Conservation (phyloP, 1,284 basidiomycete species). For the Ceratobasidium sp. region DNA sequence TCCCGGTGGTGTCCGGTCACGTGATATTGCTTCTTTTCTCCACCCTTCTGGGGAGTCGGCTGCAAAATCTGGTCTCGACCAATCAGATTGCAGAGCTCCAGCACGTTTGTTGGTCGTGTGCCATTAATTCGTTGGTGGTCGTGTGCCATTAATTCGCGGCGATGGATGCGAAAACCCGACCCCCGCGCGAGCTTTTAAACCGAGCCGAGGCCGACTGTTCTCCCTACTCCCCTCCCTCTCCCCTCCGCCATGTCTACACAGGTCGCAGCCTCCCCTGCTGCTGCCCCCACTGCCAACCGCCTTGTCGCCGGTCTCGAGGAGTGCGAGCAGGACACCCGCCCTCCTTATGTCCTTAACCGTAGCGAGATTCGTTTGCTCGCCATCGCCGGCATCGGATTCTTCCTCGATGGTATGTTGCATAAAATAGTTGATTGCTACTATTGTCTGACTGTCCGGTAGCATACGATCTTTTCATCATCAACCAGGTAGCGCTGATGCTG, state of each 20-base stretch:
- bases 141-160: constrained; percentile 34
- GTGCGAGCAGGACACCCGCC: constrained; percentile 49
- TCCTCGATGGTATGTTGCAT: constrained; percentile 63
- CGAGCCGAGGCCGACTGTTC: not conserved
- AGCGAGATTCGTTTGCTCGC: constrained; percentile 63
- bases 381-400: constrained; percentile 71
- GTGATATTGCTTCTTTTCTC: not conserved
- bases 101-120: constrained; percentile 33
- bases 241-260: not conserved
- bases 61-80: not conserved
- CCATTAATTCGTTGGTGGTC: no score
- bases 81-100: constrained; percentile 5
- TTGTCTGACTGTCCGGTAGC: constrained; percentile 50
- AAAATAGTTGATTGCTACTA: constrained; percentile 5
- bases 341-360: constrained; percentile 56
- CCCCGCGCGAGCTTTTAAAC: not conserved
- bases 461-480: constrained; percentile 80
- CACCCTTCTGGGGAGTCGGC: not conserved
- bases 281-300: constrained; percentile 7
- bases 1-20: not conserved
- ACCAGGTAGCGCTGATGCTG: constrained; percentile 77
- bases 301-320: constrained; percentile 42
- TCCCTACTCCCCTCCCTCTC: constrained; percentile 14
- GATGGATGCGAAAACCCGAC: constrained; percentile 13
- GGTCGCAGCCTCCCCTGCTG: constrained; percentile 4